A percentile compares a stretch with the other conserved stretches of the same genome.
Evolutionary conservation across 140 eudicot genomes (phyloP).

Genomic region (Cichorium intybus): DNA sequence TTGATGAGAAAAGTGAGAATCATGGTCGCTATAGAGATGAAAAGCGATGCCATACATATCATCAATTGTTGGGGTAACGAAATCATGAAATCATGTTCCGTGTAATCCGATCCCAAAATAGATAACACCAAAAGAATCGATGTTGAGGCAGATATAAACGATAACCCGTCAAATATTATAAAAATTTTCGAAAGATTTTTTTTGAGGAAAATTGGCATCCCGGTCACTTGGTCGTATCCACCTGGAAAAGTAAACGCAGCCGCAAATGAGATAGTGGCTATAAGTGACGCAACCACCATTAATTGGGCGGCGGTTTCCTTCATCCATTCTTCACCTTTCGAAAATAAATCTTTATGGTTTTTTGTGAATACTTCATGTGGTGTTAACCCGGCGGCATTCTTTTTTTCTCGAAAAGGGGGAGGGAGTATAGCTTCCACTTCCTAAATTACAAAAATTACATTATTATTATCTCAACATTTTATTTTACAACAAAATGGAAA

Average conservation of each 20-base stretch:
- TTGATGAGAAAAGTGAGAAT: conserved; percentile 22
- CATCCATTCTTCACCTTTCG: conserved; percentile 32
- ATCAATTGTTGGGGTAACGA: conserved; percentile 22
- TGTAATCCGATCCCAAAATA: conserved; percentile 25
- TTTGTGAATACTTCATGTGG: conserved; percentile 24
- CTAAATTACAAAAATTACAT: conserved; percentile 2
- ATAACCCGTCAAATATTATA: conserved; percentile 15
- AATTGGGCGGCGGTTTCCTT: conserved; percentile 20
- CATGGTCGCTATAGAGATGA: conserved; percentile 28
- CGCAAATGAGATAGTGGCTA: conserved; percentile 31
- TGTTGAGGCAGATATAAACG: conserved; percentile 23
- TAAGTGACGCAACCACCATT: conserved; percentile 25
- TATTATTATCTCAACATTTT: not conserved
- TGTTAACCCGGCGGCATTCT: conserved; percentile 14
- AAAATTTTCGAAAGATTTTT: conserved; percentile 13
- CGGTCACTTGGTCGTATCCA: conserved; percentile 22
- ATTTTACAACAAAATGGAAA: no score
- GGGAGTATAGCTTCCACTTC: conserved; percentile 30
- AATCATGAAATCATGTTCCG: conserved; percentile 25
- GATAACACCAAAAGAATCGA: conserved; percentile 25
- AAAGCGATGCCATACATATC: conserved; percentile 22
- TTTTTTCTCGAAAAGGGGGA: conserved; percentile 24
- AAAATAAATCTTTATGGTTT: conserved; percentile 18
- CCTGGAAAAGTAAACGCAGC: conserved; percentile 36
- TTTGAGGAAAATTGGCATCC: conserved; percentile 20